Percentiles rank a stretch among this genome's conserved stretches.
These are phyloP conservation scores for Ceratorhiza oryzae-sativae DNA, from an alignment of 1,284 basidiomycete genomes.

Conservation along the genomic window DNA sequence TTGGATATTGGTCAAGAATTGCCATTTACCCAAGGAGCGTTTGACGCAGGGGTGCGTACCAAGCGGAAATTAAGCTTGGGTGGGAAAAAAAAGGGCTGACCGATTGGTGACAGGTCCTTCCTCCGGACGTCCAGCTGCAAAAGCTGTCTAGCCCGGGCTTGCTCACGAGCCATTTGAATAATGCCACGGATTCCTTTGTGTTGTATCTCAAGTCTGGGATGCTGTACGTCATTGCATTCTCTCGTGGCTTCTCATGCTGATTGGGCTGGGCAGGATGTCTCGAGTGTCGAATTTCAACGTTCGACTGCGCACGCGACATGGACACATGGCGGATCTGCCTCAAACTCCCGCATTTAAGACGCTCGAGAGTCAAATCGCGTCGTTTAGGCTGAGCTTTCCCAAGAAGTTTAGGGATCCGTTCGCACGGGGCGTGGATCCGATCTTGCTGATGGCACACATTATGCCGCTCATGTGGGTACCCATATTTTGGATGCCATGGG, in stretches of 20 bases:
- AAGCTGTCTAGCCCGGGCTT: slow-evolving; percentile 15
- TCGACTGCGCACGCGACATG: slow-evolving; percentile 22
- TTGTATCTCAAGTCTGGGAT: slow-evolving; percentile 15
- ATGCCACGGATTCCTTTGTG: slow-evolving; percentile 23
- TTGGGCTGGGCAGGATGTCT: neutral
- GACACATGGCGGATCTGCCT: slow-evolving; percentile 8
- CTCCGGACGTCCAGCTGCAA: slow-evolving; percentile 29
- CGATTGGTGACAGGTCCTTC: slow-evolving; percentile 4
- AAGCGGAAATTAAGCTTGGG: neutral
- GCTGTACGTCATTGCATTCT: slow-evolving; percentile 7
- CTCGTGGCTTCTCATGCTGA: neutral
- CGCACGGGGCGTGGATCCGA: slow-evolving; percentile 8
- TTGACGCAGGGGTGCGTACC: slow-evolving; percentile 31
- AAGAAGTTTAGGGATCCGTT: slow-evolving; percentile 27
- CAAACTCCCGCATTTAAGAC: slow-evolving; percentile 25
- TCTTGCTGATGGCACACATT: slow-evolving; percentile 25
- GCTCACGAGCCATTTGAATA: slow-evolving; percentile 10
- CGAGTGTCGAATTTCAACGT: slow-evolving; percentile 27
- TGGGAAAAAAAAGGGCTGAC: neutral
- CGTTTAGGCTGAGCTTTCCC: slow-evolving; percentile 29
- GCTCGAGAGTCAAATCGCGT: slow-evolving; percentile 30
- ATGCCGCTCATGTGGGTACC: slow-evolving; percentile 21
- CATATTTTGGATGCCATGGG: no score
- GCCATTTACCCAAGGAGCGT: slow-evolving; percentile 2
- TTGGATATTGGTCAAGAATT: slow-evolving; percentile 28